A percentile compares a stretch with the other conserved stretches of the same genome.
These are phyloP conservation scores for Fusarium sp. DNA, from an alignment of 2,329 filamentous ascomycete species.

Conservation along the genomic window DNA sequence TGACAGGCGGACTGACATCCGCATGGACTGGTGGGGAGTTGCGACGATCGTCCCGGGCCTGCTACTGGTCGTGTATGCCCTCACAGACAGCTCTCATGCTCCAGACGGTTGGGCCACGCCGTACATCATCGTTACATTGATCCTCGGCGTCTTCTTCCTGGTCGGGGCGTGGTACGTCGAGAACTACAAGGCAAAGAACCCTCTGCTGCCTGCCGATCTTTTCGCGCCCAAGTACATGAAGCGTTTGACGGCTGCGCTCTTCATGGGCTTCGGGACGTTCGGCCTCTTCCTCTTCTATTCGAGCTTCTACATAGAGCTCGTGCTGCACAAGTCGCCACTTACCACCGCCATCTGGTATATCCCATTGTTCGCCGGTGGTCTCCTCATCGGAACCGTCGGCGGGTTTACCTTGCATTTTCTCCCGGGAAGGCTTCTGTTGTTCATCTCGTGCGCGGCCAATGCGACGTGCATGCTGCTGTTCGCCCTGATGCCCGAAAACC, in stretches of 20 bases:
- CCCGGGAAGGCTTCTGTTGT: conserved; percentile 67
- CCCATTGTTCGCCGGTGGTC: conserved; percentile 72
- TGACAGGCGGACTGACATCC: conserved; percentile 42
- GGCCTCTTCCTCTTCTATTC: conserved; percentile 76
- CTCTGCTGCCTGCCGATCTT: conserved; percentile 74
- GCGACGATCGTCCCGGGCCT: conserved; percentile 70
- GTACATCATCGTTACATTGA: conserved; percentile 74
- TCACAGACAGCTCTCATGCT: conserved; percentile 77
- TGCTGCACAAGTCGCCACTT: conserved; percentile 67
- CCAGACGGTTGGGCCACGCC: conserved; percentile 74
- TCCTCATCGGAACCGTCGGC: conserved; percentile 68
- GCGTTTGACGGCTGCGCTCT: conserved; percentile 68
- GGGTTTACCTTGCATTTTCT: conserved; percentile 72
- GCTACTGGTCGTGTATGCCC: conserved; percentile 76
- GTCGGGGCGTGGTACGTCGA: conserved; percentile 73
- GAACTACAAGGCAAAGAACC: conserved; percentile 71
- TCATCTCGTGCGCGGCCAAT: conserved; percentile 67
- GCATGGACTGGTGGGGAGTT: conserved; percentile 76
- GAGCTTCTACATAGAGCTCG: conserved; percentile 72
- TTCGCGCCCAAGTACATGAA: conserved; percentile 73
- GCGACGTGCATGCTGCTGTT: conserved; percentile 68
- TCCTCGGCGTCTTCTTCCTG: conserved; percentile 70
- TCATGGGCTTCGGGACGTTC: conserved; percentile 68
- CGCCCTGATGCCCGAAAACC: conserved; percentile 67
- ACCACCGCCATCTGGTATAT: conserved; percentile 72